These are phyloP conservation scores for Stentor roeselii DNA, from an alignment of 73 alveolate genomes.

Conservation along the genomic window DNA sequence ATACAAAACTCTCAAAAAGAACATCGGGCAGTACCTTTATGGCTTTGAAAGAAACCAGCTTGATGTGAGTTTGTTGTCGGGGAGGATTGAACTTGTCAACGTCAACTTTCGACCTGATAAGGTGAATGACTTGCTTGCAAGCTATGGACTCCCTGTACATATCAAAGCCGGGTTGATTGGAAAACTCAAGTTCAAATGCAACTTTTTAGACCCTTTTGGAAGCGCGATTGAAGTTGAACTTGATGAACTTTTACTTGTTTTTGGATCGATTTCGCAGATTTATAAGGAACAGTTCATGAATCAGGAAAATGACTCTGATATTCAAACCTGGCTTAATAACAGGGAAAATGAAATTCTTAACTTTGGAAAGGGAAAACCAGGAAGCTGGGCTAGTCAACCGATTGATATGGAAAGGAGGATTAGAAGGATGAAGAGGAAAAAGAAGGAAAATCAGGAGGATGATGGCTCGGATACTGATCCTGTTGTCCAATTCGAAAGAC, in stretches of 20 bases:
- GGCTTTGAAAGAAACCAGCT: conserved; percentile 43
- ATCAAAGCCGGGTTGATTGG: conserved; percentile 41
- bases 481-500: neutral
- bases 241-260: conserved; percentile 41
- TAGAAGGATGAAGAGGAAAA: neutral
- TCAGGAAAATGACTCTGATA: neutral
- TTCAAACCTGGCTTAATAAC: neutral
- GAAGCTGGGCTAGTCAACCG: neutral
- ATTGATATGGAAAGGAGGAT: neutral
- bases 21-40: conserved; percentile 35
- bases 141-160: conserved; percentile 29
- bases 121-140: conserved; percentile 31
- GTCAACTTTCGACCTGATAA: conserved; percentile 42
- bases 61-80: conserved; percentile 35
- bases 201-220: neutral
- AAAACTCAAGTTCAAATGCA: conserved; percentile 6
- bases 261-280: conserved; percentile 30
- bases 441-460: neutral
- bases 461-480: neutral
- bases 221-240: conserved; percentile 36
- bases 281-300: neutral
- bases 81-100: conserved; percentile 29
- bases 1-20: neutral
- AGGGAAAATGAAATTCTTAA: neutral
- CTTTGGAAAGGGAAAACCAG: neutral